Evolutionary conservation across 225 moss, liverwort and hornwort genomes (phyloP).

Genomic region (Polytrichum formosum): DNA sequence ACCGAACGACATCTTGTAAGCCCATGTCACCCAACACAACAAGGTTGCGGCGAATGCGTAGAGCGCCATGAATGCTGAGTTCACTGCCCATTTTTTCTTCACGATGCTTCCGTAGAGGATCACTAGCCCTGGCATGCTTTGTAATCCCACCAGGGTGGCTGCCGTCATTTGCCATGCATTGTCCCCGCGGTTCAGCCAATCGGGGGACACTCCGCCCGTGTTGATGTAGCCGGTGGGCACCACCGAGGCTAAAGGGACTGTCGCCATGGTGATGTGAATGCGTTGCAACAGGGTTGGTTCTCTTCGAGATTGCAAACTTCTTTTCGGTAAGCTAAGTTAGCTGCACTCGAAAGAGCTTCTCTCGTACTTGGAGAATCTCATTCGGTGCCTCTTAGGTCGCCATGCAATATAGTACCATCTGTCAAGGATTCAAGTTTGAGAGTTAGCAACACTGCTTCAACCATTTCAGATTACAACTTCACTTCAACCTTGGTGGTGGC

Average conservation of each 20-base stretch:
- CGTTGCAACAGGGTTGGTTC: too few relatives aligned
- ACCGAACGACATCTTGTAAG: constrained; percentile 56
- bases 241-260: not conserved
- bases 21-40: constrained; percentile 50
- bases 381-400: not conserved
- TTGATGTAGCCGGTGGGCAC: constrained; percentile 27
- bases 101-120: constrained; percentile 50
- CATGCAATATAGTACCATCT: not conserved
- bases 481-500: too few relatives aligned
- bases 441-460: not conserved
- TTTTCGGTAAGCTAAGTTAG: not conserved
- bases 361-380: not conserved
- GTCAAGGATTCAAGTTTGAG: not conserved
- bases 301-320: too few relatives aligned
- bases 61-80: constrained; percentile 56
- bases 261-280: constrained; percentile 8
- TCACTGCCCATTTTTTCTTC: constrained; percentile 60
- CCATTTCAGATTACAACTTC: not conserved
- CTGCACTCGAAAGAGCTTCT: not conserved
- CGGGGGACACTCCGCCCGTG: constrained; percentile 31
- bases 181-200: constrained; percentile 50
- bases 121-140: constrained; percentile 47
- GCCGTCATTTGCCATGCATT: constrained; percentile 52
- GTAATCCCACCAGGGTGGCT: constrained; percentile 38
- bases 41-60: constrained; percentile 50